A percentile compares a stretch with the other conserved stretches of the same genome.
These are phyloP conservation scores for Solanum okadae DNA, from an alignment of 257 asterid genomes.

Conservation along the genomic window DNA sequence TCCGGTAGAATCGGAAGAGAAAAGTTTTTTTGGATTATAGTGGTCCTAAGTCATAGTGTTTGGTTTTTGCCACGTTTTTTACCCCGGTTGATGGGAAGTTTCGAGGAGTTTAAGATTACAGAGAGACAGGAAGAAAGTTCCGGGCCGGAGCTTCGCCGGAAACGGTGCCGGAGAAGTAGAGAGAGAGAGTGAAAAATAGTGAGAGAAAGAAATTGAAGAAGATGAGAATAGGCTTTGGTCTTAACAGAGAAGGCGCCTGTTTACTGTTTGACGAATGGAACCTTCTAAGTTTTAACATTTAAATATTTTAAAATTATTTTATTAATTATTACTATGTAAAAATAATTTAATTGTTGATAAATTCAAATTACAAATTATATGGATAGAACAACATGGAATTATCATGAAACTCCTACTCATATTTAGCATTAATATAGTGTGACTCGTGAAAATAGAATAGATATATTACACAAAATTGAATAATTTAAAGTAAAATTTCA, in stretches of 20 bases:
- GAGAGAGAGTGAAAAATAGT: constrained; percentile 2
- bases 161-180: not conserved
- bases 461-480: not conserved
- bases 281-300: not conserved
- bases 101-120: not conserved
- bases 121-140: not conserved
- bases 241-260: not conserved
- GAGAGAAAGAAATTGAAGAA: not conserved
- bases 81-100: not conserved
- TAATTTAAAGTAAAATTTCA: not conserved
- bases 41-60: not conserved
- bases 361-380: not conserved
- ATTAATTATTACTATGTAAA: not conserved
- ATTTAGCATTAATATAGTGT: not conserved
- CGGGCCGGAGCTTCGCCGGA: not conserved
- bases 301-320: not conserved
- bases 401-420: not conserved
- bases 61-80: not conserved
- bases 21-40: not conserved
- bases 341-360: not conserved
- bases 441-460: not conserved
- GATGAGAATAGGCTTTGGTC: not conserved
- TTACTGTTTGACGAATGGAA: not conserved
- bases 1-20: not conserved
- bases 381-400: not conserved